Conservation (phyloP, 345 rosid species). For the Conringia planisiliqua region DNA sequence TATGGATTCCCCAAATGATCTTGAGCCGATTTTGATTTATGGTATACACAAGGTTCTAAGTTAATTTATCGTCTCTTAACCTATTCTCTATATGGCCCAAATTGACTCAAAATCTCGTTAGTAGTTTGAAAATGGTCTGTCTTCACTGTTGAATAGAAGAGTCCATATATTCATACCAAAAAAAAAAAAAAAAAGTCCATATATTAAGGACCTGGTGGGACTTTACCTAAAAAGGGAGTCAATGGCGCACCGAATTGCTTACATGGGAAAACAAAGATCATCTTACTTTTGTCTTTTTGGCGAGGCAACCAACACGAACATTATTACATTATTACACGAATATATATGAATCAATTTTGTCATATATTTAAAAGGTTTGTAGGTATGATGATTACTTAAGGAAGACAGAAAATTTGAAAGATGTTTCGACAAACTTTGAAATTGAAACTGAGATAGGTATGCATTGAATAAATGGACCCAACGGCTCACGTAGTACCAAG, state of each 20-base stretch:
- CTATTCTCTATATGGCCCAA: background rate
- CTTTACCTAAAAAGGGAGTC: background rate
- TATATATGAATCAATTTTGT: too few species aligned
- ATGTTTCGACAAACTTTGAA: too few species aligned
- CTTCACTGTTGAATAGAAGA: background rate
- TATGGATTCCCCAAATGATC: background rate
- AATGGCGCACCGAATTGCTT: background rate
- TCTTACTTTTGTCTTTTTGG: background rate
- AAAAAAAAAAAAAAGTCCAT: too few species aligned
- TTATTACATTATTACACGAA: background rate
- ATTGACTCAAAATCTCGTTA: background rate
- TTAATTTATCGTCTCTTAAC: background rate
- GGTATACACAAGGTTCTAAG: background rate
- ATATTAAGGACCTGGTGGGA: background rate
- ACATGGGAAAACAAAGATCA: background rate
- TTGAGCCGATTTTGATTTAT: conserved; percentile 14
- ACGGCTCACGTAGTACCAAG: conserved; percentile 1
- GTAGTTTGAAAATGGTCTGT: background rate
- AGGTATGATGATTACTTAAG: too few species aligned
- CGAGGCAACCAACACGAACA: background rate
- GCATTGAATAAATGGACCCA: conserved; percentile 1
- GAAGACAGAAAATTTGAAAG: too few species aligned
- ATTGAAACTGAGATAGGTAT: too few species aligned
- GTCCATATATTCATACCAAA: too few species aligned
- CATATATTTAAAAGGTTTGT: too few species aligned